A percentile compares a stretch with the other conserved stretches of the same genome.
Evolutionary conservation across 2,329 filamentous ascomycete genomes (phyloP).

Genomic region (Dissoconium aciculare): DNA sequence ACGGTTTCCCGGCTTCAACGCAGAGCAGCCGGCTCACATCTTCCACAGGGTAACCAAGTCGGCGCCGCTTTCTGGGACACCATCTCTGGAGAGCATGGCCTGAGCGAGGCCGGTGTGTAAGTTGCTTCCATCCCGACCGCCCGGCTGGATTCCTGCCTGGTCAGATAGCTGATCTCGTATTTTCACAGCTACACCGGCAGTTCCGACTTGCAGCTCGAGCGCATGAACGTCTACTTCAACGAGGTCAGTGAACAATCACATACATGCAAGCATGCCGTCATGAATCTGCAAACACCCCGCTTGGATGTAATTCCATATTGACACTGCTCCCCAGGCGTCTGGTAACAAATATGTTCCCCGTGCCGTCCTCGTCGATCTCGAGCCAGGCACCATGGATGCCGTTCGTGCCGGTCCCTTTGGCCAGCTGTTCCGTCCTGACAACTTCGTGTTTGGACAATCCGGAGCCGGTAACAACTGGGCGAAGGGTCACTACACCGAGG

Average conservation of each 20-base stretch:
- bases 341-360: slow-evolving; percentile 98
- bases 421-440: slow-evolving; percentile 97
- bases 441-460: slow-evolving; percentile 98
- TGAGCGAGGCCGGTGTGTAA: slow-evolving; percentile 90
- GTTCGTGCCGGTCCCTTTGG: slow-evolving; percentile 95
- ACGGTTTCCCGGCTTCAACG: not conserved
- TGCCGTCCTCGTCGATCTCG: slow-evolving; percentile 95
- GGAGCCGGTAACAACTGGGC: slow-evolving; percentile 99
- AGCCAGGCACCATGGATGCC: slow-evolving; percentile 98
- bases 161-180: not conserved
- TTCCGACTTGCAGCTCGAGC: slow-evolving; percentile 96
- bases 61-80: slow-evolving; percentile 90
- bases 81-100: slow-evolving; percentile 60
- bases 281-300: no score
- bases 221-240: slow-evolving; percentile 99
- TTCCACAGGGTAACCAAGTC: slow-evolving; percentile 87
- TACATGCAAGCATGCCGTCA: slow-evolving; percentile 1
- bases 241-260: slow-evolving; percentile 43
- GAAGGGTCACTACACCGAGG: slow-evolving; percentile 99
- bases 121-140: slow-evolving; percentile 31
- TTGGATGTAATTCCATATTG: no score
- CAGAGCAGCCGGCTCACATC: slow-evolving; percentile 14
- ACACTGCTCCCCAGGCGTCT: slow-evolving; percentile 67
- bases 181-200: slow-evolving; percentile 71
- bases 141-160: no score